A percentile compares a stretch with the other conserved stretches of the same genome.
Conservation (phyloP, 1,139 yeast genomes). For the Saccharomyces pastorianus region DNA sequence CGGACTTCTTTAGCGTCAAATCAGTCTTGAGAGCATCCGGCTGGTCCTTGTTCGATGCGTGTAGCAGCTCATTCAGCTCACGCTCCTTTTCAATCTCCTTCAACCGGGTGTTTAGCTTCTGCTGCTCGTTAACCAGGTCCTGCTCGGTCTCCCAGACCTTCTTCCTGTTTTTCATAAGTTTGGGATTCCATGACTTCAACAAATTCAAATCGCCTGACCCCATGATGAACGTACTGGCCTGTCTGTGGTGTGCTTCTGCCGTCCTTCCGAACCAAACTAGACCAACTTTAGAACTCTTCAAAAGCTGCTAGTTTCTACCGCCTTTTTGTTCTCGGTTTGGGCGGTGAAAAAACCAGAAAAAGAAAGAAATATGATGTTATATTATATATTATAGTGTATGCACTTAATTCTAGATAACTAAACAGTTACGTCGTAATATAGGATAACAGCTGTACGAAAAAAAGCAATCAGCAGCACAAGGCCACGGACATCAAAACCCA, state of each 20-base stretch:
- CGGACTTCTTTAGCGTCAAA: conserved; percentile 39
- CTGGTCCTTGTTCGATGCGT: conserved; percentile 32
- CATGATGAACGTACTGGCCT: conserved; percentile 25
- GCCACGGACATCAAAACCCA: conserved; percentile 57
- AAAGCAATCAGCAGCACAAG: neutral
- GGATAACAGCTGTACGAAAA: neutral
- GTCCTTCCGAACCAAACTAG: too few species aligned
- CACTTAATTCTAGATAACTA: neutral
- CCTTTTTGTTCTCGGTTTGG: too few species aligned
- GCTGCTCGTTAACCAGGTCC: conserved; percentile 62
- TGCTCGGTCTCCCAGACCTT: conserved; percentile 83
- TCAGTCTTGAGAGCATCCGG: conserved; percentile 31
- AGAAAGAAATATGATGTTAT: neutral
- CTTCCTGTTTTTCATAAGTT: conserved; percentile 72
- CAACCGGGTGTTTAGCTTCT: conserved; percentile 55
- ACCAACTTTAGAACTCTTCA: too few species aligned
- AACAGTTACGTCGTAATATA: neutral
- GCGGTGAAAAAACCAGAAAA: neutral
- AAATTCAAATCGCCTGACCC: conserved; percentile 77
- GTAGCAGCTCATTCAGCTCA: conserved; percentile 48
- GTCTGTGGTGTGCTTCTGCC: neutral
- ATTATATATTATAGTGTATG: neutral
- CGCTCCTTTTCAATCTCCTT: conserved; percentile 58
- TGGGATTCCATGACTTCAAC: conserved; percentile 96
- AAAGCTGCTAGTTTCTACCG: too few species aligned